Base-by-base conservation (phyloP, 441 rosid species). In the Rhodomyrtus psidioides region DNA sequence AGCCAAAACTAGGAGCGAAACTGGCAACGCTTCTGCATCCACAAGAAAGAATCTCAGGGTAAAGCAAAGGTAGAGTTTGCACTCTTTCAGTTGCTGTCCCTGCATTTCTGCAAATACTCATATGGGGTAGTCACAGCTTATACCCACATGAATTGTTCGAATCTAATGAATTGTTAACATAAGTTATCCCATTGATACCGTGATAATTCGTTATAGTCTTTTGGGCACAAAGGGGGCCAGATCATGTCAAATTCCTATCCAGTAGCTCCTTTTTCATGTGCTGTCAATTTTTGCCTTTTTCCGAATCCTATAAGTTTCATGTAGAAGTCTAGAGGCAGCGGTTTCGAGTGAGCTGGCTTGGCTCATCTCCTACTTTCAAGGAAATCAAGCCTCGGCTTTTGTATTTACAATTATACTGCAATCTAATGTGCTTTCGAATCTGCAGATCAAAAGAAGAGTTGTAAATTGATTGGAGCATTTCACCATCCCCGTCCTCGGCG, bases 61-160 rank as follows among this genome's bases (percentile, higher is more conserved):
- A 26, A 91, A 84, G 84, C 86, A 46, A 86, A 89, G 93, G 93
- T 92, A 89, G 46, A 59, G 57, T 83, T 81, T 84, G 51, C 51
- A 12, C 19, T n/a, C 54, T 24, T 12, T 9, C 51, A 39, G 49
- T 39, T 39, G 49, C 26, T 21, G n/a, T 70, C 51, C 79, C 16
- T 70, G 49, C 16, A 39, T 70, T 39, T 70, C 49, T 70, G 79
- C 79, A 10, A 10, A 24, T 39, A 39, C 51, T 70, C 3, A 39
- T 10, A 21, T 24, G n/a, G 2, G 79, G 21, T 70, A 12, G 79
- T 70, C 49, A 39, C 49, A 39, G 51, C 49, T 70, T 39, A 2
- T 6, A 39, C 15, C 49, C 79, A 34, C 79, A 34, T 34, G 26
- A 65, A 34, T 65, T 65, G 26, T 34, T 34, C 14, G 46, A 65